A percentile compares a stretch with the other conserved stretches of the same genome.
Conservation (phyloP, 2,329 filamentous ascomycete species). For the Aspergillus floridensis region DNA sequence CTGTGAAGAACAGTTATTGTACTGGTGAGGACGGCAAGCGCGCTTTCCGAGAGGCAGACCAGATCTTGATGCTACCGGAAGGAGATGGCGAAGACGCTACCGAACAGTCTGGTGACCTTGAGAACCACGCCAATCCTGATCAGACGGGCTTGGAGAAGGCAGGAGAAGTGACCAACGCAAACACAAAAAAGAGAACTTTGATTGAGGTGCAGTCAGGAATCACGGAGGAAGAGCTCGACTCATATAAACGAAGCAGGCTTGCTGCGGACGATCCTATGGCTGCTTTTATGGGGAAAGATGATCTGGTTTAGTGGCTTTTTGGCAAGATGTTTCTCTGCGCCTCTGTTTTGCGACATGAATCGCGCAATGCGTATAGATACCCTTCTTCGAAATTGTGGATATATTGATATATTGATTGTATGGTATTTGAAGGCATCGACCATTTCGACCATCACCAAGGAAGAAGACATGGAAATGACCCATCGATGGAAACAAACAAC, state of each 20-base stretch:
- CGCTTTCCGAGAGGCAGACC: conserved; percentile 75
- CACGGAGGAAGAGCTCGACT: conserved; percentile 80
- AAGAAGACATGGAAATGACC: not conserved
- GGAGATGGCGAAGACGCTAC: conserved; percentile 10
- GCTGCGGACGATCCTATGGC: conserved; percentile 85
- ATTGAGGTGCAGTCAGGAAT: conserved; percentile 76
- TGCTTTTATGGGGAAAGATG: conserved; percentile 70
- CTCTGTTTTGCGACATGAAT: conserved; percentile 5
- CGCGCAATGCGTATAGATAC: conserved; percentile 14
- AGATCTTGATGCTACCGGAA: conserved; percentile 50
- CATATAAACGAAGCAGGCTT: conserved; percentile 73
- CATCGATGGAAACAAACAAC: not conserved
- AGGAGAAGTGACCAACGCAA: conserved; percentile 33
- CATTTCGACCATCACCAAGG: not conserved
- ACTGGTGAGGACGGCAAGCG: conserved; percentile 84
- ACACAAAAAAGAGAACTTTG: conserved; percentile 68
- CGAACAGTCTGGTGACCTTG: conserved; percentile 1
- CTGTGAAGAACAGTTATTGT: conserved; percentile 95
- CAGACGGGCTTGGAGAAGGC: conserved; percentile 27
- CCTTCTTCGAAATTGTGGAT: conserved; percentile 6
- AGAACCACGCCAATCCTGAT: conserved; percentile 22
- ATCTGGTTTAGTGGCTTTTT: conserved; percentile 49
- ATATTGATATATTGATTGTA: not conserved
- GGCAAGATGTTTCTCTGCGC: not conserved
- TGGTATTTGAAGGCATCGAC: not conserved